phyloP scores from a whole-genome alignment of 257 asterid genomes.

The Agastache rugosa region DNA sequence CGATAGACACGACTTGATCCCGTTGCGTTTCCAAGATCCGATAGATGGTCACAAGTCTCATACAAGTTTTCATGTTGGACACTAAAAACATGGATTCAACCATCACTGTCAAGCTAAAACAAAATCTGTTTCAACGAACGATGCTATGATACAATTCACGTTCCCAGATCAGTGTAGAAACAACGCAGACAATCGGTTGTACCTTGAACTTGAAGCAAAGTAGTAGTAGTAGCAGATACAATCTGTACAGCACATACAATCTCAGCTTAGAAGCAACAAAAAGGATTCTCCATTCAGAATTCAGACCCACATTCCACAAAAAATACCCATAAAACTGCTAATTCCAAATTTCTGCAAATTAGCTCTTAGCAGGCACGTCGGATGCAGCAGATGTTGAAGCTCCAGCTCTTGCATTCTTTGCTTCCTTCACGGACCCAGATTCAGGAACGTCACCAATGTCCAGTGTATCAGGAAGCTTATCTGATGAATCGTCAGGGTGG shows the following conservation, averaged over 20 bases:
- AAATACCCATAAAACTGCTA: conserved; percentile 11
- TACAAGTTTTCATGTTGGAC: not conserved
- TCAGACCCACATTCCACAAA: conserved; percentile 29
- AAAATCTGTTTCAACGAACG: not conserved
- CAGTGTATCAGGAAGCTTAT: conserved; percentile 79
- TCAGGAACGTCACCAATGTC: conserved; percentile 91
- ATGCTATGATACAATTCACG: conserved; percentile 18
- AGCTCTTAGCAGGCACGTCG: conserved; percentile 42
- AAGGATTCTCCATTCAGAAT: not conserved
- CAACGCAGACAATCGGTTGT: conserved; percentile 19
- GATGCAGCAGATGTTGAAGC: conserved; percentile 64
- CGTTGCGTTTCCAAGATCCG: not conserved
- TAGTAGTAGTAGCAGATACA: conserved; percentile 30
- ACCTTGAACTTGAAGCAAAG: not conserved
- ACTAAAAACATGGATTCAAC: not conserved
- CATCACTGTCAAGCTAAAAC: not conserved
- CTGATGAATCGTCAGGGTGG: conserved; percentile 50
- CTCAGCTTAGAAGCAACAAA: conserved; percentile 23
- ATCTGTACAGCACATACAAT: conserved; percentile 37
- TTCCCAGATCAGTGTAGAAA: not conserved
- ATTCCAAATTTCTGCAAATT: conserved; percentile 27
- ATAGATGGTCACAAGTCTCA: not conserved
- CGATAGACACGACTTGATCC: not conserved
- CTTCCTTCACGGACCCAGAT: conserved; percentile 37
- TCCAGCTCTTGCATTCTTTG: conserved; percentile 43